Evolutionary conservation across 306 rosid species (phyloP).

Genomic region (Alnus rubra): DNA sequence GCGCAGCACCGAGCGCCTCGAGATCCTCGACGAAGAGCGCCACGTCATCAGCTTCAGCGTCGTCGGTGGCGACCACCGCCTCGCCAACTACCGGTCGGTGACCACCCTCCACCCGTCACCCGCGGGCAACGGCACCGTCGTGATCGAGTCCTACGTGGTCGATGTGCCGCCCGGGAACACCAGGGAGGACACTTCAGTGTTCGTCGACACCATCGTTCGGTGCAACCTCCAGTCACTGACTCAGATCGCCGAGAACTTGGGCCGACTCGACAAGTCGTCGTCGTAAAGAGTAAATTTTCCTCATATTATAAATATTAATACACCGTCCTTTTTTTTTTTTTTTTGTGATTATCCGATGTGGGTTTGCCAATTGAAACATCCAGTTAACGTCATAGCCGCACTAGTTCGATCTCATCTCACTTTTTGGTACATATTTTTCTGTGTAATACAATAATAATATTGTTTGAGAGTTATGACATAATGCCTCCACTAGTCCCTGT

Average conservation of each 20-base stretch:
- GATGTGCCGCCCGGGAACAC: conserved; percentile 94
- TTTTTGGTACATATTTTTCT: not conserved
- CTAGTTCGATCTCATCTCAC: not conserved
- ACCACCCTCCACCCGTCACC: conserved; percentile 68
- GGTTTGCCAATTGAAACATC: not conserved
- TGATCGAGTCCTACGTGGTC: conserved; percentile 87
- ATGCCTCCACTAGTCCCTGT: not conserved
- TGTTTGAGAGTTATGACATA: not conserved
- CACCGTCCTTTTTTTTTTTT: no score
- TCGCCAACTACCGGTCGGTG: conserved; percentile 75
- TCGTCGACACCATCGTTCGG: conserved; percentile 84
- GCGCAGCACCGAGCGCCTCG: conserved; percentile 85
- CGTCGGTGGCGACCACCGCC: conserved; percentile 93
- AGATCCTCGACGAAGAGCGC: conserved; percentile 85
- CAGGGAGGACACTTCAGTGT: conserved; percentile 73
- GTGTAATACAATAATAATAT: conserved; percentile 1
- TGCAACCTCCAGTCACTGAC: conserved; percentile 94
- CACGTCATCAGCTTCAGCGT: conserved; percentile 92
- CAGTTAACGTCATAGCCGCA: not conserved
- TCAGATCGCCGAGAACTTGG: conserved; percentile 63
- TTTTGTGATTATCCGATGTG: not conserved
- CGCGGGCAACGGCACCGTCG: conserved; percentile 47
- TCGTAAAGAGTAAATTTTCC: conserved; percentile 4
- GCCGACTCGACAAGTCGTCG: conserved; percentile 22
- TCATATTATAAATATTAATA: conserved; percentile 17